A percentile compares a stretch with the other conserved stretches of the same genome.
Conservation (phyloP, 164 flowering plant species). For the Magnolia changhungtana region DNA sequence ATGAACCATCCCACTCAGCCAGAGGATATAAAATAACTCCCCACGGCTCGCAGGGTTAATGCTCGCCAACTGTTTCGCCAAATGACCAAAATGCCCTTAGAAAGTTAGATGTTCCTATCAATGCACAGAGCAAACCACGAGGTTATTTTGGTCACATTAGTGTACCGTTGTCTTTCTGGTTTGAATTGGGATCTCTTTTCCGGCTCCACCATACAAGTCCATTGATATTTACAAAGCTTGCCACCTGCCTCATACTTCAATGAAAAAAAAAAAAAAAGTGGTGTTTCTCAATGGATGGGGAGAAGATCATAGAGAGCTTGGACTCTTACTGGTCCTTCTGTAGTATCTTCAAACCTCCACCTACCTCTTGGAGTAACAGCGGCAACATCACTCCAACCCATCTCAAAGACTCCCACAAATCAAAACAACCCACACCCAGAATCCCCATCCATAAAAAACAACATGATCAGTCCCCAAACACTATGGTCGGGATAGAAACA, state of each 20-base stretch:
- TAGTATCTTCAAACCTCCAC: conserved; percentile 25
- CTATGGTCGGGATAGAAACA: not conserved
- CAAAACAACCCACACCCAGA: conserved; percentile 14
- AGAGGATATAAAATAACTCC: too few species aligned
- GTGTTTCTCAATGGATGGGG: conserved; percentile 12
- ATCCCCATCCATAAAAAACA: conserved; percentile 5
- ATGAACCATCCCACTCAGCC: too few species aligned
- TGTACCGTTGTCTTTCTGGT: not conserved
- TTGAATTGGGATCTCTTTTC: not conserved
- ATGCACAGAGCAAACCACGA: not conserved
- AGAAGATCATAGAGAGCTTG: conserved; percentile 24
- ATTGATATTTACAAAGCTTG: not conserved
- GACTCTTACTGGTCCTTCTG: conserved; percentile 47
- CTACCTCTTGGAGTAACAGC: not conserved
- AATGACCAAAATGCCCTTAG: not conserved
- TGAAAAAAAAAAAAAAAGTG: too few species aligned
- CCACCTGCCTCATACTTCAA: not conserved
- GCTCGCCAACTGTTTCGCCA: not conserved
- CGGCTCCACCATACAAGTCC: not conserved
- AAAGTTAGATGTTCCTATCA: not conserved
- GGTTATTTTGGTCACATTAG: not conserved
- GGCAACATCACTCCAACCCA: conserved; percentile 2
- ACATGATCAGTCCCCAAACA: conserved; percentile 3
- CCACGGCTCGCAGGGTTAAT: not conserved
- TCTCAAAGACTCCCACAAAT: conserved; percentile 8